Evolutionary conservation across 2,329 filamentous ascomycete genomes (phyloP), one percentile per base, ranked within the genome.

Genomic region (Delphinella strobiligena): DNA sequence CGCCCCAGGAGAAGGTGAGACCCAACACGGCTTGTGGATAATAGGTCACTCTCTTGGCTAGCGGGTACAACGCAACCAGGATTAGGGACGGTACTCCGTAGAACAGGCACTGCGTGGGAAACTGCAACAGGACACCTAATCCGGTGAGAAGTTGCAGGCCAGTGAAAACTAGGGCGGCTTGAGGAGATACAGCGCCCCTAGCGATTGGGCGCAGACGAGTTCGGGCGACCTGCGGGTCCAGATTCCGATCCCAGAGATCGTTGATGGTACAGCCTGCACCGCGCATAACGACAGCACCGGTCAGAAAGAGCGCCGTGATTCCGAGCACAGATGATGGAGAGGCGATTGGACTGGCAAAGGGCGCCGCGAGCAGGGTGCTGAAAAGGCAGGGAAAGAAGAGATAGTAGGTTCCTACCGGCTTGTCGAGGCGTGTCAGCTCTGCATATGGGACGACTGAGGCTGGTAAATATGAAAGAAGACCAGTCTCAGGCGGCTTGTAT

Each of bases 241-340:
- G 77, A 50, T 91, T 82, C 40, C 84, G 76, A 60, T 93, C 87
- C 82, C 85, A 88, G 37, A 93, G 75, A 56, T 94, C 87, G 56
- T 93, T 93, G 62, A 93, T 86, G 14, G 82, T 82, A 60, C 87
- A 93, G 37, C 85, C 85, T 15, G 85, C 84, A 36, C 87, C 82
- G 45, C 87, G 81, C 82, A 93, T 91, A 48, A 93, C 72, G 33
- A 93, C 58, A 3, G 84, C 82, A 37, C 85, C 86, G 2, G 75
- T 68, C 51, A 82, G 74, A 62, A 93, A 91, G 35, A 91, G 71
- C 3, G 56, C 53, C 2, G 73, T 71, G 0, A 80, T 86, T 36
- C 75, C 71, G 19, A 81, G 48, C 14, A 85, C 75, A 10, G 78
- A 66, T 4, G 66, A 55, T 0, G 81, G 75, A 1, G 74, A 55